Evolutionary conservation across 805 yeast species (phyloP).

Genomic region (Myxozyma udenii): DNA sequence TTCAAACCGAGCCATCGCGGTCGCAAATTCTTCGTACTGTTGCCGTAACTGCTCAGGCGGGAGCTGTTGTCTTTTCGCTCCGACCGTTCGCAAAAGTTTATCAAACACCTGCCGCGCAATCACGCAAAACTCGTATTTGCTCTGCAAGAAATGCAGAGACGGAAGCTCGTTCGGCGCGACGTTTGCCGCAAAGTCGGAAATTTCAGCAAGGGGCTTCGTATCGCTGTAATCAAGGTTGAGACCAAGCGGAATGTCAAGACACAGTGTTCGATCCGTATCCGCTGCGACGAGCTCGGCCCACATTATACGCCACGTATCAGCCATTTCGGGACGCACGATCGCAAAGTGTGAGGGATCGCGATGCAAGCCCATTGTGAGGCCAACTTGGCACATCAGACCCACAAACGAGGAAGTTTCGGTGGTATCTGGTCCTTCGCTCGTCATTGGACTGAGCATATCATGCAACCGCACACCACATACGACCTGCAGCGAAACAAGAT

Average conservation of each 20-base stretch:
- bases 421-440: constrained; percentile 29
- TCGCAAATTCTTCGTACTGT: constrained; percentile 7
- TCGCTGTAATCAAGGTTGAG: constrained; percentile 20
- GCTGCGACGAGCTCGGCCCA: constrained; percentile 32
- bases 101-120: constrained; percentile 15
- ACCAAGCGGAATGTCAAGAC: constrained; percentile 23
- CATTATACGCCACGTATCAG: constrained; percentile 31
- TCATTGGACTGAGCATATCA: constrained; percentile 25
- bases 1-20: constrained; percentile 11
- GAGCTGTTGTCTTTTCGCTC: neutral
- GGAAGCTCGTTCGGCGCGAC: constrained; percentile 11
- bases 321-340: constrained; percentile 25
- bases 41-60: constrained; percentile 7
- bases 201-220: constrained; percentile 6
- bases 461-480: constrained; percentile 32
- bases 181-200: neutral
- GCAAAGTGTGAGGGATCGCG: constrained; percentile 33
- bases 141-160: constrained; percentile 10
- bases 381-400: constrained; percentile 31
- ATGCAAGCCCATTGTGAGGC: constrained; percentile 34
- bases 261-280: constrained; percentile 31
- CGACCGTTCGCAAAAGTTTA: neutral
- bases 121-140: constrained; percentile 9
- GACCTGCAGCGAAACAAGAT: constrained; percentile 20
- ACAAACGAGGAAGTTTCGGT: constrained; percentile 26